Evolutionary conservation across 179 eudicot species (phyloP).

Genomic region (Silene coronaria): DNA sequence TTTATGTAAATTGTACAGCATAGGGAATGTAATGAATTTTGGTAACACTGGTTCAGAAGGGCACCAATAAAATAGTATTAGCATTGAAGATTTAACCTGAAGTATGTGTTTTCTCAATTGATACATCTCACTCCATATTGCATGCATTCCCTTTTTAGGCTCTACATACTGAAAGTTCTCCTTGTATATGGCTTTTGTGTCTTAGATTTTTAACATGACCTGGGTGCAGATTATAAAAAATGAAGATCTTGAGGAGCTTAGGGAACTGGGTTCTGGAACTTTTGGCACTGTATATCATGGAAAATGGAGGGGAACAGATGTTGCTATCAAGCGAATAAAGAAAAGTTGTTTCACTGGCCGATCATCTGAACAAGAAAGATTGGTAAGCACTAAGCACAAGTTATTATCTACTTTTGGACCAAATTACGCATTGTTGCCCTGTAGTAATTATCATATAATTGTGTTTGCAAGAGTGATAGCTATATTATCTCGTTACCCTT

Average conservation of each 20-base stretch:
- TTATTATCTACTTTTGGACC: conserved; percentile 1
- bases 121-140: neutral
- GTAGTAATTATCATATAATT: neutral
- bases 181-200: neutral
- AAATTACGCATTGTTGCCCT: neutral
- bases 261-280: conserved; percentile 48
- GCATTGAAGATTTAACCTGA: too few species aligned
- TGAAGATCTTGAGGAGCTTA: conserved; percentile 47
- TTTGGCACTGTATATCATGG: conserved; percentile 52
- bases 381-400: conserved; percentile 24
- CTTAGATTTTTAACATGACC: neutral
- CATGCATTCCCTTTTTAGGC: neutral
- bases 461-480: neutral
- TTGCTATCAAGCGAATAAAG: conserved; percentile 46
- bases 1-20: too few species aligned
- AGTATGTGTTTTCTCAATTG: too few species aligned
- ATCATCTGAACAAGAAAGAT: conserved; percentile 45
- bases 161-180: neutral
- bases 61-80: too few species aligned
- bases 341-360: conserved; percentile 48
- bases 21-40: too few species aligned
- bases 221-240: conserved; percentile 37
- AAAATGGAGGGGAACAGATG: conserved; percentile 50
- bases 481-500: neutral
- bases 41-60: too few species aligned